phyloP scores from a whole-genome alignment of 805 yeast genomes.

The Nakazawaea laoshanensis region DNA sequence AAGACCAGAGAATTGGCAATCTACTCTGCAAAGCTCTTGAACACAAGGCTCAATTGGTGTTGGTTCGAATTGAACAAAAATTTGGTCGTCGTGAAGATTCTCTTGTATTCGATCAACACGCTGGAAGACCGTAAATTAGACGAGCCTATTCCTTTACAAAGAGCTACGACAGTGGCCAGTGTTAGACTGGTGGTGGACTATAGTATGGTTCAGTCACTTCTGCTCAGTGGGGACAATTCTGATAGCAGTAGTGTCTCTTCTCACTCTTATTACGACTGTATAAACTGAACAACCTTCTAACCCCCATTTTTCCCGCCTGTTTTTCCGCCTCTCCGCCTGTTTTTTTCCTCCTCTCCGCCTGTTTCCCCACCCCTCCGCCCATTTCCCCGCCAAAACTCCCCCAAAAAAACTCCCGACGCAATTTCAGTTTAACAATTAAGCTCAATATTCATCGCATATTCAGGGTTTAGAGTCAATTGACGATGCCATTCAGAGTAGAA shows the following conservation, averaged over 20 bases:
- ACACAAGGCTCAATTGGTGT: constrained; percentile 48
- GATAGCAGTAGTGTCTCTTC: too few species aligned
- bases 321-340: too few species aligned
- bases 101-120: constrained; percentile 7
- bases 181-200: constrained; percentile 10
- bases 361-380: too few species aligned
- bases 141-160: not conserved
- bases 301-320: too few species aligned
- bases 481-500: constrained; percentile 3
- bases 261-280: constrained; percentile 1
- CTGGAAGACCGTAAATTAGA: constrained; percentile 1
- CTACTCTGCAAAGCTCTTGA: constrained; percentile 34
- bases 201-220: constrained; percentile 1
- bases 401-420: too few species aligned
- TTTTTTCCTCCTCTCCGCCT: too few species aligned
- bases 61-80: constrained; percentile 44
- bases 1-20: constrained; percentile 43
- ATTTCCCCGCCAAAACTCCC: too few species aligned
- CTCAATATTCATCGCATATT: too few species aligned
- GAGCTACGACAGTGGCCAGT: constrained; percentile 6
- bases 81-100: constrained; percentile 13
- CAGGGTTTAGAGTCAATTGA: too few species aligned
- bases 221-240: too few species aligned
- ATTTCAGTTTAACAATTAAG: too few species aligned
- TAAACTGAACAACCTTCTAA: not conserved